Evolutionary conservation across 441 rosid genomes (phyloP).

Genomic region (Hypseocharis bilobata): DNA sequence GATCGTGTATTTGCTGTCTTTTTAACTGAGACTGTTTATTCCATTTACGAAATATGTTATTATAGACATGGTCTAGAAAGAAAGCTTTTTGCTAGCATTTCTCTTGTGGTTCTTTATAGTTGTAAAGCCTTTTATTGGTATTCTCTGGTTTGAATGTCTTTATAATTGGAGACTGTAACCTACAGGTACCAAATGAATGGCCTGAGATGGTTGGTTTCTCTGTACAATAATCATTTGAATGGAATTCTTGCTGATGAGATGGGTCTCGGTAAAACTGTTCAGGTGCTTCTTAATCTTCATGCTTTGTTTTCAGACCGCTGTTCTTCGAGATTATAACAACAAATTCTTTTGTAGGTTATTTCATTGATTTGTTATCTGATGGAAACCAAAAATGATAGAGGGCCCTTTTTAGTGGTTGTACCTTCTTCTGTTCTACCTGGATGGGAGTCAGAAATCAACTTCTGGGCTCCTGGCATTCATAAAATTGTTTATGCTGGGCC

Average conservation of each 20-base stretch:
- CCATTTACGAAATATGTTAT: not conserved
- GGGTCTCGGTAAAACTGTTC: constrained; percentile 98
- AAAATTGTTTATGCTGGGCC: constrained; percentile 78
- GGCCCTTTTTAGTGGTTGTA: constrained; percentile 89
- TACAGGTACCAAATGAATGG: constrained; percentile 95
- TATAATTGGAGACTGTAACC: constrained; percentile 21
- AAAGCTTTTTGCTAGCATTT: not conserved
- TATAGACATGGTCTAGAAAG: not conserved
- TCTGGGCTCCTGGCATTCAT: constrained; percentile 74
- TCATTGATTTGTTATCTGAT: constrained; percentile 84
- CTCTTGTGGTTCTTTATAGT: not conserved
- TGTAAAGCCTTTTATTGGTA: not conserved
- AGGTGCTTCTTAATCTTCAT: constrained; percentile 37
- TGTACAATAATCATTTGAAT: constrained; percentile 81
- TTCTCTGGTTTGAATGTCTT: constrained; percentile 13
- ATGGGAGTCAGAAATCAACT: constrained; percentile 79
- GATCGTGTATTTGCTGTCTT: not conserved
- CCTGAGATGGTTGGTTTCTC: constrained; percentile 81
- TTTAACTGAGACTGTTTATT: not conserved
- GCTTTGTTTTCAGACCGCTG: constrained; percentile 7
- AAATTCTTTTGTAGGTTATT: constrained; percentile 49
- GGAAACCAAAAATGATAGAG: constrained; percentile 89
- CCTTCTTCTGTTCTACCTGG: constrained; percentile 94
- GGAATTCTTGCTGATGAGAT: constrained; percentile 97
- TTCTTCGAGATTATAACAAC: constrained; percentile 9